Conservation (phyloP, 768 basidiomycete species). For the Epithele typhae region DNA sequence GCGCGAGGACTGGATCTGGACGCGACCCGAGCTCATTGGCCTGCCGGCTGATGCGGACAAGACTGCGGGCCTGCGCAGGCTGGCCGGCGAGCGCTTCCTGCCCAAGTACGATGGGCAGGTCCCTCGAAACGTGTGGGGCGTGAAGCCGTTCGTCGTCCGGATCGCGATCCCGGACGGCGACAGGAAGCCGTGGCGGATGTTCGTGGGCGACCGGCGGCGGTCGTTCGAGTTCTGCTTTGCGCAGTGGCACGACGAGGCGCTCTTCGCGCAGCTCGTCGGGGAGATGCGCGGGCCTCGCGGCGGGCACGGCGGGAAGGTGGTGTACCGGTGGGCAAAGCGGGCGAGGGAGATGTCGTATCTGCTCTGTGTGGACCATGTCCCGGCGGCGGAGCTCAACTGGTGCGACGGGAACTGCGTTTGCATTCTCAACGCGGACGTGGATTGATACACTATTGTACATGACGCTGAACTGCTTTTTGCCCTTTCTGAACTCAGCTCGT, state of each 20-base stretch:
- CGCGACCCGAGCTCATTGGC: too few relatives aligned
- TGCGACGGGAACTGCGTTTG: too few relatives aligned
- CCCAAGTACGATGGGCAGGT: constrained; percentile 12
- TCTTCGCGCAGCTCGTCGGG: constrained; percentile 14
- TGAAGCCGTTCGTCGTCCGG: constrained; percentile 36
- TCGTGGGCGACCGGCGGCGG: constrained; percentile 40
- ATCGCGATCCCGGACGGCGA: too few relatives aligned
- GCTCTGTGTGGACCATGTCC: constrained; percentile 21
- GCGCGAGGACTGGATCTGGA: constrained; percentile 10
- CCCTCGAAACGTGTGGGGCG: constrained; percentile 28
- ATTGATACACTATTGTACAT: too few relatives aligned
- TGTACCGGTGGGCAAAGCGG: constrained; percentile 26
- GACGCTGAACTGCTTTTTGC: too few relatives aligned
- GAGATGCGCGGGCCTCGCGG: constrained; percentile 17
- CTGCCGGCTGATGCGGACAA: too few relatives aligned
- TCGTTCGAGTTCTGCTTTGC: constrained; percentile 32
- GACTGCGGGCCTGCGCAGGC: too few relatives aligned
- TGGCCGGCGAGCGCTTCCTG: too few relatives aligned
- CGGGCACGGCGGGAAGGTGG: constrained; percentile 18
- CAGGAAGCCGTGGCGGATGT: constrained; percentile 14
- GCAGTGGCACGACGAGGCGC: constrained; percentile 15
- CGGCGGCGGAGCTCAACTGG: constrained; percentile 16
- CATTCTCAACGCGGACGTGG: too few relatives aligned
- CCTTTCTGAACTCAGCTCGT: too few relatives aligned
- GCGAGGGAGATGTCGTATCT: constrained; percentile 17